These are phyloP conservation scores for Dothistroma pini DNA, from an alignment of 2,329 filamentous ascomycete species.

Conservation along the genomic window DNA sequence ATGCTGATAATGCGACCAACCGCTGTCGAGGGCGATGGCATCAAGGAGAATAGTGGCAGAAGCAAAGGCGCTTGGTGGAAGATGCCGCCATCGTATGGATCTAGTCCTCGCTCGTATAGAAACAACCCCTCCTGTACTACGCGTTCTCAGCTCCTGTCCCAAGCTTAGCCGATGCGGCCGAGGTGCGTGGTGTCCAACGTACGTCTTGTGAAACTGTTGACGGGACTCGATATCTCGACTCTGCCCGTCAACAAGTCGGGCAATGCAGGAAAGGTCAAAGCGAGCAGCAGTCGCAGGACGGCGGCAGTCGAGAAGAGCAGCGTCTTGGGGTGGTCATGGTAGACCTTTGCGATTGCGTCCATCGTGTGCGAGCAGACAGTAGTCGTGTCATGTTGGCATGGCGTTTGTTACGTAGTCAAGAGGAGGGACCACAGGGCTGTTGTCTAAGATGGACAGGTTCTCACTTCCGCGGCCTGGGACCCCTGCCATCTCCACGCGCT, in stretches of 20 bases:
- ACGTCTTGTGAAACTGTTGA: constrained; percentile 98
- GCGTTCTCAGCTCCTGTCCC: constrained; percentile 29
- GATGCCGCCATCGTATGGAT: constrained; percentile 91
- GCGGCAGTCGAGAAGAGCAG: constrained; percentile 73
- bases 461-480: not conserved
- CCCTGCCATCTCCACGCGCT: not conserved
- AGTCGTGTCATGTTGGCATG: not conserved
- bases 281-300: constrained; percentile 73
- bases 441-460: not conserved
- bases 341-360: constrained; percentile 27
- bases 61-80: constrained; percentile 82
- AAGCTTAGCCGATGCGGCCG: constrained; percentile 14
- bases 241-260: constrained; percentile 82
- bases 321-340: constrained; percentile 46
- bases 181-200: constrained; percentile 37
- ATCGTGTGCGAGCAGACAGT: constrained; percentile 14
- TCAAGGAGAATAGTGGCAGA: constrained; percentile 83
- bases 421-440: not conserved
- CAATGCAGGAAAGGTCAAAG: constrained; percentile 74
- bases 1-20: constrained; percentile 56
- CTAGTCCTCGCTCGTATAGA: constrained; percentile 92
- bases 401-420: not conserved
- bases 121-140: constrained; percentile 94
- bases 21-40: constrained; percentile 65
- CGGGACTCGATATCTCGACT: constrained; percentile 94